Base-by-base conservation (phyloP, 306 rosid species). In the Trifolium fragiferum region DNA sequence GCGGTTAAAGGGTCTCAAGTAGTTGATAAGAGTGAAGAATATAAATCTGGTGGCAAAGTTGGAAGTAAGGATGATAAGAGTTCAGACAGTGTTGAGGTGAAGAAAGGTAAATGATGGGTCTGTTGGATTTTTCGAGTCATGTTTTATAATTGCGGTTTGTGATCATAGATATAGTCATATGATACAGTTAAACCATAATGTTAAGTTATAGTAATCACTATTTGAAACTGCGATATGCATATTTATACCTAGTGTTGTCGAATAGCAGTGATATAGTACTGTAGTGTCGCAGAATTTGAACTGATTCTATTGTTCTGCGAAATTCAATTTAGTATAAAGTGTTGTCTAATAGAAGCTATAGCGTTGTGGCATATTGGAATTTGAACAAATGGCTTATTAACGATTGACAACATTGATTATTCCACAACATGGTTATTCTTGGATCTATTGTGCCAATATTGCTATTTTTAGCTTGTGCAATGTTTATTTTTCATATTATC, bases 31-130 rank as follows among this genome's bases (percentile, higher is more conserved):
- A 51, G 70, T 49, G 89, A 87, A 53, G 88, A 87, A 32, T 66
- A 40, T 66, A 88, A 88, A 78, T 73, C 85, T 18, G 80, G 74
- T 10, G 84, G 76, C 10, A 87, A 87, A 66, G 77, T 78, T 75
- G 92, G 81, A 66, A 86, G 75, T 66, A 66, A 51, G 66, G 85
- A 80, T 38, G 90, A 83, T 57, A 85, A 87, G 79, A 77, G 68
- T 79, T 79, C 74, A 41, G 54, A 49, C 6, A 68, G 66, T 78
- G 77, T 73, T 41, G 91, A 83, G 78, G 88, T 86, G 72, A 84
- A 66, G 57, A 89, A 78, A 82, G 98, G 98, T 90, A 86, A 78
- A 40, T 43, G 21, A 68, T 59, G 73, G 72, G 13, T 78, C 76
- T 41, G 7, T 59, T 64, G 4, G 35, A 57, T 5, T 55, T 11